Evolutionary conservation across 441 rosid genomes (phyloP).

Genomic region (Jatropha multifida): DNA sequence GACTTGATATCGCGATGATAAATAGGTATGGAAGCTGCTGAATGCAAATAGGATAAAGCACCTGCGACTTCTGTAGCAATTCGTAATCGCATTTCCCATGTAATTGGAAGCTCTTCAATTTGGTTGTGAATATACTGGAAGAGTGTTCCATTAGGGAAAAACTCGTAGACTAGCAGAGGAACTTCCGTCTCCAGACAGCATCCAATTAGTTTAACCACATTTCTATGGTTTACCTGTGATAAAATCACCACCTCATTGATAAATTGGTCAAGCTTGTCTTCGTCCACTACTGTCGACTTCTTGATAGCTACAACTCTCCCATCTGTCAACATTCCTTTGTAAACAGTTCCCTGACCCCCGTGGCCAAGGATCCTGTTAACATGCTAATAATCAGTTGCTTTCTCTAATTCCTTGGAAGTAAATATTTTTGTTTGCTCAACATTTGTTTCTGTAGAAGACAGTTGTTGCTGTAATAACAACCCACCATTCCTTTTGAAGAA

Average conservation of each 20-base stretch:
- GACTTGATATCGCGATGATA: constrained; percentile 7
- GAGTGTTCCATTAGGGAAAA: neutral
- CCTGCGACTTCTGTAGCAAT: neutral
- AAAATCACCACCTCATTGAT: constrained; percentile 1
- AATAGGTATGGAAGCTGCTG: constrained; percentile 2
- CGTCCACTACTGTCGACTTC: neutral
- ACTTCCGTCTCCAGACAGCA: neutral
- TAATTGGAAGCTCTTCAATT: neutral
- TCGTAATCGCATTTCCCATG: neutral
- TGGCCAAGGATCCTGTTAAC: neutral
- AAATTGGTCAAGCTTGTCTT: neutral
- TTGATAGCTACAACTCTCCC: constrained; percentile 1
- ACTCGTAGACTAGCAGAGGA: neutral
- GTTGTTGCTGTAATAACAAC: neutral
- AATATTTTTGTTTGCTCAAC: neutral
- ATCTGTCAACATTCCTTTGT: constrained; percentile 1
- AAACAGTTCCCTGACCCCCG: neutral
- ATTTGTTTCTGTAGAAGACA: neutral
- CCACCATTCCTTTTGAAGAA: constrained; percentile 2
- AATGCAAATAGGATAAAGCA: constrained; percentile 5
- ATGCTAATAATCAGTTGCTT: neutral
- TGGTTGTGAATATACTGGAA: neutral
- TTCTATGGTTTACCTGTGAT: neutral
- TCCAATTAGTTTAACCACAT: neutral
- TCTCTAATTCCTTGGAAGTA: neutral